These are phyloP conservation scores for Lanzia echinophila DNA, from an alignment of 2,329 filamentous ascomycete species.

Conservation along the genomic window DNA sequence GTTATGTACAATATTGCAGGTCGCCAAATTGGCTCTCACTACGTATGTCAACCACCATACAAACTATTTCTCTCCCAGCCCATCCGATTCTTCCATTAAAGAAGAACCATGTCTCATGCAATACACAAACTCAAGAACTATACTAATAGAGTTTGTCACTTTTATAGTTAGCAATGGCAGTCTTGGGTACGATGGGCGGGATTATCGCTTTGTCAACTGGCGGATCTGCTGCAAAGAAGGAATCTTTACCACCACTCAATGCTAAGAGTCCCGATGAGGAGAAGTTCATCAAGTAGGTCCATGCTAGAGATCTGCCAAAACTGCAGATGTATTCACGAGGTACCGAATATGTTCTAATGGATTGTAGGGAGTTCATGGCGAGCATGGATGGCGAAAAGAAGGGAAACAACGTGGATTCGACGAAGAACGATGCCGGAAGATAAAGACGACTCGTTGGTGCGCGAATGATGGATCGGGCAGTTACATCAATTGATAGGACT, in stretches of 20 bases:
- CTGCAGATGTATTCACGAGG: neutral
- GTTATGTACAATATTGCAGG: conserved; percentile 29
- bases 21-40: conserved; percentile 31
- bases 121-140: neutral
- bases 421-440: conserved; percentile 9
- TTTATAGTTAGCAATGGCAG: conserved; percentile 28
- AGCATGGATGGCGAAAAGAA: conserved; percentile 15
- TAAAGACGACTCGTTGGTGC: neutral
- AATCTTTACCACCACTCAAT: conserved; percentile 30
- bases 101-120: neutral
- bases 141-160: conserved; percentile 16
- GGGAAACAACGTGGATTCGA: conserved; percentile 7
- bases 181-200: conserved; percentile 23
- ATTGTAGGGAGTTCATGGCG: conserved; percentile 11
- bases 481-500: neutral
- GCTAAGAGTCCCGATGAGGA: conserved; percentile 31
- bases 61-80: conserved; percentile 12
- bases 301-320: neutral
- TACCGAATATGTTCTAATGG: neutral
- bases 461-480: neutral
- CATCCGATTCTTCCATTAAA: conserved; percentile 13
- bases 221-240: conserved; percentile 23
- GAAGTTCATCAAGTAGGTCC: conserved; percentile 32
- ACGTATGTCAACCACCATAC: conserved; percentile 20
- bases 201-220: conserved; percentile 15